phyloP scores from a whole-genome alignment of 441 rosid genomes.

The Jatropha multifida region DNA sequence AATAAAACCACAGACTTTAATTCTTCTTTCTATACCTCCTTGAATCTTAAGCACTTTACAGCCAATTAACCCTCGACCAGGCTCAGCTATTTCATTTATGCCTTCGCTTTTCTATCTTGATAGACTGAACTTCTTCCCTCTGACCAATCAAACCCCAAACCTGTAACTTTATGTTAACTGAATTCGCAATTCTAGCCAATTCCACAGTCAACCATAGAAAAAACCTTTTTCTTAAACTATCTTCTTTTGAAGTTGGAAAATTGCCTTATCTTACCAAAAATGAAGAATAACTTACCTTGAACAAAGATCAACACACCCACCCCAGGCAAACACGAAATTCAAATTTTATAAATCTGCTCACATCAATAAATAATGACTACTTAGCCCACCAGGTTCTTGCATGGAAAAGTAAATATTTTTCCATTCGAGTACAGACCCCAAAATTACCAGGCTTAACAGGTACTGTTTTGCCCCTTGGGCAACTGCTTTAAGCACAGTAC shows the following conservation, averaged over 20 bases:
- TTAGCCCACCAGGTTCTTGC: too few species aligned
- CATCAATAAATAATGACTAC: neutral
- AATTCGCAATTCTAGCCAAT: too few species aligned
- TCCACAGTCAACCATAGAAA: too few species aligned
- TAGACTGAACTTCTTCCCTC: neutral
- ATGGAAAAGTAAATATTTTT: neutral
- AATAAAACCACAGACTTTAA: neutral
- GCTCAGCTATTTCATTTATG: neutral
- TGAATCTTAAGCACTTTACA: neutral
- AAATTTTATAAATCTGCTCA: neutral
- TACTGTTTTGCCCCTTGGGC: neutral
- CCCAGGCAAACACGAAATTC: too few species aligned
- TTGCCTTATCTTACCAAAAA: neutral
- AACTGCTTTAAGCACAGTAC: neutral
- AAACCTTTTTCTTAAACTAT: neutral
- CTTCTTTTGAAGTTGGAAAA: neutral
- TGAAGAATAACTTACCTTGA: neutral
- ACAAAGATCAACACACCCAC: too few species aligned
- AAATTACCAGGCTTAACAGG: neutral
- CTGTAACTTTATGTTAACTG: neutral
- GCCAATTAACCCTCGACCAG: neutral
- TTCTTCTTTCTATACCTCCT: neutral
- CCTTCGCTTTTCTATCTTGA: neutral
- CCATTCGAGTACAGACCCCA: neutral
- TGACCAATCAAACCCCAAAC: neutral